These are phyloP conservation scores for Taphrina sp. DNA, from an alignment of 1,139 yeast genomes.

Conservation along the genomic window DNA sequence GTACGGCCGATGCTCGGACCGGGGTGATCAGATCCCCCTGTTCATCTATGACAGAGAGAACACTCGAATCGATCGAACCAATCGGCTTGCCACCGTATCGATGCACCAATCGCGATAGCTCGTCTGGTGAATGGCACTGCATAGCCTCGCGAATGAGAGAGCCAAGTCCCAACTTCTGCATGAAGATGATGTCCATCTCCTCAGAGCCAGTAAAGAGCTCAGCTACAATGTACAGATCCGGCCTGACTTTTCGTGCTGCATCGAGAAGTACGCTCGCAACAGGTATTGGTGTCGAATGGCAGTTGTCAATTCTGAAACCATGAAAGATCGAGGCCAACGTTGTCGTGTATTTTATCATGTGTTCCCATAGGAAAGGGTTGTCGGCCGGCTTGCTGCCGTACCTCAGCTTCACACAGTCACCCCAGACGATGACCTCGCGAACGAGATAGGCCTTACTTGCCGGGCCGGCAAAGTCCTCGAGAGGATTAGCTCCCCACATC, in stretches of 20 bases:
- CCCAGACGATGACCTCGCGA: conserved; percentile 95
- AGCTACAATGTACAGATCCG: conserved; percentile 87
- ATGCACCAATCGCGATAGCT: conserved; percentile 80
- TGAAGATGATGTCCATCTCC: conserved; percentile 82
- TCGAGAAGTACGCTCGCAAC: conserved; percentile 88
- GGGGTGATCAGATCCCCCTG: conserved; percentile 39
- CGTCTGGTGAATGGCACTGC: conserved; percentile 91
- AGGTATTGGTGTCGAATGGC: conserved; percentile 93
- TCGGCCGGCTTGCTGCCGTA: conserved; percentile 76
- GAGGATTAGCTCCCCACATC: conserved; percentile 97
- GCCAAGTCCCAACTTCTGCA: conserved; percentile 83
- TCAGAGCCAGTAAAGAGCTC: conserved; percentile 93
- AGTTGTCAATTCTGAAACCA: conserved; percentile 91
- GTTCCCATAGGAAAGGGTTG: conserved; percentile 84
- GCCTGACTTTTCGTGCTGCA: conserved; percentile 79
- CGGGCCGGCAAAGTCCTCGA: conserved; percentile 85
- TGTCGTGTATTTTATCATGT: conserved; percentile 77
- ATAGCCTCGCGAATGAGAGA: conserved; percentile 92
- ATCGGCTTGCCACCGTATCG: conserved; percentile 93
- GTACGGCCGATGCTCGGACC: conserved; percentile 64
- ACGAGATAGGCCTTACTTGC: conserved; percentile 77
- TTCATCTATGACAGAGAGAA: conserved; percentile 18
- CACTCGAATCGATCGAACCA: conserved; percentile 61
- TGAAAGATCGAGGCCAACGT: conserved; percentile 72
- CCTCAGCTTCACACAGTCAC: conserved; percentile 90